Evolutionary conservation across 768 basidiomycete genomes (phyloP), one percentile per base, ranked within the genome.

Genomic region (Lactarius tabidus): DNA sequence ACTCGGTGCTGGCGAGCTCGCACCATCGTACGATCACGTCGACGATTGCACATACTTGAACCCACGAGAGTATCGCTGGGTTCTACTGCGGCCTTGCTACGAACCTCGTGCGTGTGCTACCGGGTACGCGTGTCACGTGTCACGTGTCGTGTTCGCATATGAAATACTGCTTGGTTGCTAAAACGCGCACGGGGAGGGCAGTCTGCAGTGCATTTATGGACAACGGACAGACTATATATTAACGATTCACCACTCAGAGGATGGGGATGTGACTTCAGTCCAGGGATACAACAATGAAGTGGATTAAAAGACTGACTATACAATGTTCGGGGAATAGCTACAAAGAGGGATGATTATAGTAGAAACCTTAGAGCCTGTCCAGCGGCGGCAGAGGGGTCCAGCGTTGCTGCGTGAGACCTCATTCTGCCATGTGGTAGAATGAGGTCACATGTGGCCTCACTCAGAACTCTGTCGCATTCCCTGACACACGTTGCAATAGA

Each of bases 61-160:
- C 78, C 38, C 80, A 87, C 64, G 95, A 97, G 74, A 91, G 95
- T 14, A 48, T 89, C 18, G 77, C 80, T 55, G 96, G 93, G 1
- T 98, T 98, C 74, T 99, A 98, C 77, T 90, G 95, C 57, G 97
- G 97, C 1, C 82, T 99, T 9, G 95, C 88, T 2, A 95, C 93
- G 31, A 98, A 98, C 72, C 83, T 97, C 29, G 86, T 99, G 15
- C 85, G 97, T 17, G 95, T 99, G 57, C 82, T 98, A 18, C 97
- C 97, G 0, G 97, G 96, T 33, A 98, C 96, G 3, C 98, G 96
- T 74, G 91, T 98, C 54, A 98, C 96, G 6, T 97, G n/a, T n/a
- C n/a, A n/a, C n/a, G 98, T 70, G 96, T 98, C 43, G 95, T 98
- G 23, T 99, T 98, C 74, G 97, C n/a, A n/a, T n/a, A n/a, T n/a